Evolutionary conservation across 2,329 filamentous ascomycete species (phyloP).

Genomic region (Aspergillus luchuensis): DNA sequence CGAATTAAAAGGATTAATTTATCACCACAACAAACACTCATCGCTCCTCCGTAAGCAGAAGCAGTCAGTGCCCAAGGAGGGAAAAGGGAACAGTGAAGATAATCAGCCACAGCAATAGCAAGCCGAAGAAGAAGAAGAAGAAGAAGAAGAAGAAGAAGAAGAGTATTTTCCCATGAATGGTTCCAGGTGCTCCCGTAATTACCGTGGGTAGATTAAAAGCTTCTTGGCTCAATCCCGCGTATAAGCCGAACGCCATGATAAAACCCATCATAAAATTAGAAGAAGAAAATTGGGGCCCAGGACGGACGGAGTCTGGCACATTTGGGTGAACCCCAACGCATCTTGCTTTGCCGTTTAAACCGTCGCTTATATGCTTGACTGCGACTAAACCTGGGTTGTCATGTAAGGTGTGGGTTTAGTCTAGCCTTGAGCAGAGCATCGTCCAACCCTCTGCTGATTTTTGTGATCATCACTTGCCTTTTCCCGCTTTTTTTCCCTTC

Average conservation of each 20-base stretch:
- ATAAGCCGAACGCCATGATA: conserved; percentile 1
- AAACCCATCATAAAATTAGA: conserved; percentile 2
- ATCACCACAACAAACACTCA: conserved; percentile 3
- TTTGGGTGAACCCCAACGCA: background rate
- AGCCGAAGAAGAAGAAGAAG: background rate
- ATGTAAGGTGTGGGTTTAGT: background rate
- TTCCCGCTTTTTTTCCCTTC: conserved; percentile 1
- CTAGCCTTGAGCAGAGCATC: background rate
- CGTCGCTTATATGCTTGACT: background rate
- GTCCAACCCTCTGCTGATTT: background rate
- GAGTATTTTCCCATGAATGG: background rate
- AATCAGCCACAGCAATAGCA: background rate
- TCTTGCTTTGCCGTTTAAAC: background rate
- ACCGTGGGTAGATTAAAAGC: background rate
- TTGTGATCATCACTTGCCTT: conserved; percentile 1
- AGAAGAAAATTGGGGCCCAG: background rate
- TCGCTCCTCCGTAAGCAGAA: background rate
- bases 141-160: background rate
- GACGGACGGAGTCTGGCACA: background rate
- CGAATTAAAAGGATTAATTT: background rate
- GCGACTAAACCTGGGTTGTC: background rate
- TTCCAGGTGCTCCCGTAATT: background rate
- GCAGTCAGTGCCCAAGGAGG: background rate
- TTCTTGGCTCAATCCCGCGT: conserved; percentile 2
- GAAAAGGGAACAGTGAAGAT: background rate